Evolutionary conservation across 2,329 filamentous ascomycete genomes (phyloP).

Genomic region (Ophiocordyceps robertsii): DNA sequence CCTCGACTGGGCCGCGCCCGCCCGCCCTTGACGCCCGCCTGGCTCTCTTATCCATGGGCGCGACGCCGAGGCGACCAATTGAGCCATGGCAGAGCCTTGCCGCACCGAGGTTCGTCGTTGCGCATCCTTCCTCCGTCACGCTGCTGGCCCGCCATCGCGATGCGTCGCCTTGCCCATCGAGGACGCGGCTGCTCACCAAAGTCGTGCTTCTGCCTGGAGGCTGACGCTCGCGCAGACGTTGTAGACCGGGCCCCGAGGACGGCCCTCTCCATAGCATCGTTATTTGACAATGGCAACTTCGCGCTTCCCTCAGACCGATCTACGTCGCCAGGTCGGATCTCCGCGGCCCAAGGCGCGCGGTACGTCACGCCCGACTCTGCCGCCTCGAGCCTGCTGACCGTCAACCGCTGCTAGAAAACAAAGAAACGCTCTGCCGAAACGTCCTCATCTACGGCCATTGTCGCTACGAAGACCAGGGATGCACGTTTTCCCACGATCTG

Average conservation of each 20-base stretch:
- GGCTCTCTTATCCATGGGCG: conserved; percentile 25
- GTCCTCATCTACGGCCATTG: conserved; percentile 89
- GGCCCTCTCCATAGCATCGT: conserved; percentile 12
- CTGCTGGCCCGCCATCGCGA: neutral
- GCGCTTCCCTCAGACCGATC: conserved; percentile 30
- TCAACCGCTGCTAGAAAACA: conserved; percentile 45
- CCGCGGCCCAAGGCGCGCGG: conserved; percentile 43
- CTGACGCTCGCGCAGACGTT: conserved; percentile 21
- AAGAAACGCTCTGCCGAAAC: conserved; percentile 85
- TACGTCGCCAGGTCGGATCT: conserved; percentile 39
- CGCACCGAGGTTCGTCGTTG: conserved; percentile 27
- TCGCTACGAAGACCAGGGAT: conserved; percentile 82
- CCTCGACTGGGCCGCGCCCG: neutral
- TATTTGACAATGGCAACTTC: conserved; percentile 30
- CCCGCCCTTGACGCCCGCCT: neutral
- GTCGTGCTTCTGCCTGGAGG: neutral
- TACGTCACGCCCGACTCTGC: conserved; percentile 17
- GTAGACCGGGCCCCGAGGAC: conserved; percentile 26
- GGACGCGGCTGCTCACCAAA: neutral
- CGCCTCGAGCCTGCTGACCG: neutral
- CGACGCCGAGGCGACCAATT: conserved; percentile 25
- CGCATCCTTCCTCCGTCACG: conserved; percentile 1
- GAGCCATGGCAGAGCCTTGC: conserved; percentile 34
- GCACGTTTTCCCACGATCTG: conserved; percentile 78
- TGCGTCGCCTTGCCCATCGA: neutral